Base-by-base conservation (phyloP, 176 grass and related monocot genomes). In the Poa annua region DNA sequence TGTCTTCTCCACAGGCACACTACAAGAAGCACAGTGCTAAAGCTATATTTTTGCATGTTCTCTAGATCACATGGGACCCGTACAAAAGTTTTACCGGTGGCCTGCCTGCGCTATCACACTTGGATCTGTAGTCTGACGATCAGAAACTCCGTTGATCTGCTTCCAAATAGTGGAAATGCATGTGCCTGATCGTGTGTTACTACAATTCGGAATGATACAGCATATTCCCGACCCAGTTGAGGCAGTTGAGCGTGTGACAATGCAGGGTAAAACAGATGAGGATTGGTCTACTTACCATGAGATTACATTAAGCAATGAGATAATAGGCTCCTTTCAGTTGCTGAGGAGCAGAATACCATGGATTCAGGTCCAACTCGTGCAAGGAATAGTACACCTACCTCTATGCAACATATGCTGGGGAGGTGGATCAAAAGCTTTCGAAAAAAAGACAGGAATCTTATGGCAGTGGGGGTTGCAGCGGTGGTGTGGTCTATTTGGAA, bases 131-230 rank as follows among this genome's bases (percentile, higher is more conserved):
- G 84, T 90, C 22, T 90, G 88, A 74, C 48, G 0, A 57, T 79
- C 79, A 66, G 74, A 84, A 69, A 79, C 66, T 67, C 84, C 88
- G 12, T 73, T 86, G 47, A 90, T 86, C 84, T 86, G 84, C 84
- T 86, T 86, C 80, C 84, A 86, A 42, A 79, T 90, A 59, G 84
- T 86, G 66, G 88, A 90, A 83, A 90, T 90, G 84, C 79, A 90
- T 74, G 84, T 79, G 26, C 88, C 84, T 45, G 84, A 86, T 83
- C 88, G 80, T 34, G 80, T 79, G 26, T 79, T 86, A 26, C 74
- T 82, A 79, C 84, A 90, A 42, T 86, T 90, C 38, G 84, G 88
- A 66, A 90, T 86, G 84, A 17, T 80, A 25, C 84, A 86, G 48
- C 88, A 90, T 29, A 86, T 90, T 62, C 88, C 88, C 57, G 74